Evolutionary conservation across 2,329 filamentous ascomycete species (phyloP).

Genomic region (Arthrobotrys sinensis): DNA sequence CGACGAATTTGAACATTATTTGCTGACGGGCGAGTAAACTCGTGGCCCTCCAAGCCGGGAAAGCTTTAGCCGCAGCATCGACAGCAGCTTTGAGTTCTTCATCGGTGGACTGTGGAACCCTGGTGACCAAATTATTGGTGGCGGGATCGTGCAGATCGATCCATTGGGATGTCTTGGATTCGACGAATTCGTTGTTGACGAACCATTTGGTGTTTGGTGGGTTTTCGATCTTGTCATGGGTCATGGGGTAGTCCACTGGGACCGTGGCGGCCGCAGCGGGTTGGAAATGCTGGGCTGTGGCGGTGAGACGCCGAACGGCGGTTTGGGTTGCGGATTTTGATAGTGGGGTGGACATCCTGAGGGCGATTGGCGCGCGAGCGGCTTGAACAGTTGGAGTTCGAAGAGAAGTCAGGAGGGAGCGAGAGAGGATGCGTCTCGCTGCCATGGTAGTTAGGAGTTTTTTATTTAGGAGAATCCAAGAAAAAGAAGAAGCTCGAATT

Average conservation of each 20-base stretch:
- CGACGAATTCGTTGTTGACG: slow-evolving; percentile 82
- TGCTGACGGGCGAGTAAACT: slow-evolving; percentile 82
- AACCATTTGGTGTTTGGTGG: slow-evolving; percentile 84
- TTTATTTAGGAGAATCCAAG: too few species aligned
- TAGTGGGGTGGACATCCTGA: slow-evolving; percentile 49
- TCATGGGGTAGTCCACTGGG: slow-evolving; percentile 77
- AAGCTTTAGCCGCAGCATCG: slow-evolving; percentile 82
- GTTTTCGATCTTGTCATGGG: slow-evolving; percentile 78
- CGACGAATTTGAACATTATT: slow-evolving; percentile 89
- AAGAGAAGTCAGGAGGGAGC: slow-evolving; percentile 57
- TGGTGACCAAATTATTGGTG: slow-evolving; percentile 86
- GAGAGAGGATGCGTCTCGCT: slow-evolving; percentile 60
- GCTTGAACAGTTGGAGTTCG: slow-evolving; percentile 53
- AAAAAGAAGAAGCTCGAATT: slow-evolving; percentile 17
- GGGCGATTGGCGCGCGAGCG: slow-evolving; percentile 40
- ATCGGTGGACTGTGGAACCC: slow-evolving; percentile 85
- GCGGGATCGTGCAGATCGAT: slow-evolving; percentile 87
- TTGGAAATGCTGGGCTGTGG: slow-evolving; percentile 73
- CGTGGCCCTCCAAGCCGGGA: slow-evolving; percentile 80
- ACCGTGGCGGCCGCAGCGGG: slow-evolving; percentile 69
- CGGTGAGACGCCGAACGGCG: slow-evolving; percentile 73
- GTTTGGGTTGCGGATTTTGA: slow-evolving; percentile 61
- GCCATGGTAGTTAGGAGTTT: slow-evolving; percentile 49
- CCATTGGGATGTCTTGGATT: slow-evolving; percentile 78
- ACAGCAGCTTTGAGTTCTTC: slow-evolving; percentile 82